These are phyloP conservation scores for Testicularia cyperi DNA, from an alignment of 1,284 basidiomycete species.

Conservation along the genomic window DNA sequence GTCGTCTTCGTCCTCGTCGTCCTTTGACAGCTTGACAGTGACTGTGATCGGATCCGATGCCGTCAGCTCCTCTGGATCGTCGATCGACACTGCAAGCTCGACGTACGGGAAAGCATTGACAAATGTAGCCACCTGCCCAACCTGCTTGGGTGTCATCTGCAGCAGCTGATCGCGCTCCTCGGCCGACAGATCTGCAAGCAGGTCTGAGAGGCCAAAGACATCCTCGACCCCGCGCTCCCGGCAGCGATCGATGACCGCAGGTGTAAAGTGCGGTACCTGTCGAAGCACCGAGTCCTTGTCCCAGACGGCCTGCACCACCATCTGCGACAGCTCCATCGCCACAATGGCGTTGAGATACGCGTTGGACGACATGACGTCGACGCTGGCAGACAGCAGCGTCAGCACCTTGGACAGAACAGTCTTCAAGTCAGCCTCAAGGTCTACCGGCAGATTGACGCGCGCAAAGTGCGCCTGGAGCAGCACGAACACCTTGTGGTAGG, in stretches of 20 bases:
- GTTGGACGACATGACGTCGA: constrained; percentile 97
- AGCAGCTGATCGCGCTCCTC: constrained; percentile 68
- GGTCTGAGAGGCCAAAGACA: constrained; percentile 51
- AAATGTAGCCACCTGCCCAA: constrained; percentile 67
- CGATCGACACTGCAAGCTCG: constrained; percentile 78
- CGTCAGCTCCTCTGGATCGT: constrained; percentile 64
- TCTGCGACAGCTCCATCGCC: constrained; percentile 98
- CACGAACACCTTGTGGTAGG: constrained; percentile 97
- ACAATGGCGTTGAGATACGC: constrained; percentile 90
- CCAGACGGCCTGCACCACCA: constrained; percentile 98
- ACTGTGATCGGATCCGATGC: constrained; percentile 77
- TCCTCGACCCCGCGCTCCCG: constrained; percentile 62
- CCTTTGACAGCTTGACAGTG: constrained; percentile 75
- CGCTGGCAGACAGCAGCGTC: constrained; percentile 71
- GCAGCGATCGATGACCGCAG: constrained; percentile 74
- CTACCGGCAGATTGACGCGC: constrained; percentile 83
- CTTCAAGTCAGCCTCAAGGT: constrained; percentile 86
- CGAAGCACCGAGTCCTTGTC: constrained; percentile 75
- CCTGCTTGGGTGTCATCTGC: constrained; percentile 78
- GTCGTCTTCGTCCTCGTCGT: constrained; percentile 81
- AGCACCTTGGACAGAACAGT: constrained; percentile 85
- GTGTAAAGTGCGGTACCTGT: constrained; percentile 92
- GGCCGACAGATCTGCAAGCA: constrained; percentile 48
- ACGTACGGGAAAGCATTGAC: constrained; percentile 64
- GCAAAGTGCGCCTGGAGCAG: constrained; percentile 96